A percentile compares a stretch with the other conserved stretches of the same genome.
These are phyloP conservation scores for Neurospora sp. DNA, from an alignment of 2,329 filamentous ascomycete species.

Conservation along the genomic window DNA sequence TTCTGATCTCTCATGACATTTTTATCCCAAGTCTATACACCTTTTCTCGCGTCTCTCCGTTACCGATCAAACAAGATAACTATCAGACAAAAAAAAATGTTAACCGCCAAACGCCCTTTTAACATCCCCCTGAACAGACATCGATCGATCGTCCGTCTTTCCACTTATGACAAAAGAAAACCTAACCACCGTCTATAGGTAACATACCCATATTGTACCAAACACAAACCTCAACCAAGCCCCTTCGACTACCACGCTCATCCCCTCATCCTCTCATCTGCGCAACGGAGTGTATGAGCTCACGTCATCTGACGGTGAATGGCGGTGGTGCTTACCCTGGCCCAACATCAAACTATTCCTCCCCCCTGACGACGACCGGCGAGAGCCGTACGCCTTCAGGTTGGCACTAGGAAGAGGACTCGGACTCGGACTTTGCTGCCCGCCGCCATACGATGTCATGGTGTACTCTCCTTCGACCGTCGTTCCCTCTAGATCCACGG, in stretches of 20 bases:
- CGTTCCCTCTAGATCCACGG: neutral
- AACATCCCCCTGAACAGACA: neutral
- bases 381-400: neutral
- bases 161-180: neutral
- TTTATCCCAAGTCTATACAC: neutral
- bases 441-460: neutral
- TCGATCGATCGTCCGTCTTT: neutral
- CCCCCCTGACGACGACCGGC: neutral
- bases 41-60: neutral
- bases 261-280: neutral
- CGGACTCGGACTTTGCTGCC: neutral
- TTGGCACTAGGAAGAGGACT: neutral
- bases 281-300: neutral
- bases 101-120: neutral
- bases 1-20: neutral
- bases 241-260: neutral
- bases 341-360: neutral
- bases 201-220: accelerated
- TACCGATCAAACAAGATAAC: neutral
- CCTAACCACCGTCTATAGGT: neutral
- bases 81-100: neutral
- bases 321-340: neutral
- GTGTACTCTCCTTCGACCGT: neutral
- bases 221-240: neutral
- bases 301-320: neutral